A percentile compares a stretch with the other conserved stretches of the same genome.
Evolutionary conservation across 2,329 filamentous ascomycete species (phyloP).

Genomic region (Waltergamsia citrina): DNA sequence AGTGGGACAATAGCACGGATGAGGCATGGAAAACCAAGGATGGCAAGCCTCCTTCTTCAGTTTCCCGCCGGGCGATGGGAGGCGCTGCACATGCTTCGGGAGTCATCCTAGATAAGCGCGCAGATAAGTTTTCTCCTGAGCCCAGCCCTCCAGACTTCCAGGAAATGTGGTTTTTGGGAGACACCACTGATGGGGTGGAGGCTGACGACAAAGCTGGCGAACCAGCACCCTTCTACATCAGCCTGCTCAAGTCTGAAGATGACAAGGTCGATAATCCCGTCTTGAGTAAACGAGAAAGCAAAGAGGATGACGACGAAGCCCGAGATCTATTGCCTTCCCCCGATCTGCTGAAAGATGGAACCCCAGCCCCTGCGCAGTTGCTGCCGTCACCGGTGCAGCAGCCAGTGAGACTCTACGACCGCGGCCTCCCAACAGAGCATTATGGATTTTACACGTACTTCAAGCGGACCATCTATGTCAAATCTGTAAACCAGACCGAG

Average conservation of each 20-base stretch:
- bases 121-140: conserved; percentile 31
- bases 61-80: conserved; percentile 15
- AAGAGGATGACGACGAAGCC: conserved; percentile 8
- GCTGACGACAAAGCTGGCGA: conserved; percentile 67
- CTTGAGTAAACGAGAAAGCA: conserved; percentile 13
- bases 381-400: conserved; percentile 65
- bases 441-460: conserved; percentile 94
- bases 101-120: conserved; percentile 10
- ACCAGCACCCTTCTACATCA: conserved; percentile 81
- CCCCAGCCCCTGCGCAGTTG: conserved; percentile 61
- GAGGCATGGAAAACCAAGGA: conserved; percentile 39
- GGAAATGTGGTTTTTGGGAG: conserved; percentile 75
- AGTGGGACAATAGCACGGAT: conserved; percentile 53
- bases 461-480: conserved; percentile 76
- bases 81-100: conserved; percentile 13
- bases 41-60: conserved; percentile 17
- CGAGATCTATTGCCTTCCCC: conserved; percentile 52
- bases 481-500: conserved; percentile 40
- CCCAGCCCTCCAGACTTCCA: conserved; percentile 50
- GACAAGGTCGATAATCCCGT: conserved; percentile 16
- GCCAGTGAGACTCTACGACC: conserved; percentile 77
- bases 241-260: conserved; percentile 45
- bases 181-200: conserved; percentile 69
- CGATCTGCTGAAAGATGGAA: conserved; percentile 55
- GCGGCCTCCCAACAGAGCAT: conserved; percentile 70